phyloP scores from a whole-genome alignment of 306 rosid genomes.

The Luffa aegyptiaca region DNA sequence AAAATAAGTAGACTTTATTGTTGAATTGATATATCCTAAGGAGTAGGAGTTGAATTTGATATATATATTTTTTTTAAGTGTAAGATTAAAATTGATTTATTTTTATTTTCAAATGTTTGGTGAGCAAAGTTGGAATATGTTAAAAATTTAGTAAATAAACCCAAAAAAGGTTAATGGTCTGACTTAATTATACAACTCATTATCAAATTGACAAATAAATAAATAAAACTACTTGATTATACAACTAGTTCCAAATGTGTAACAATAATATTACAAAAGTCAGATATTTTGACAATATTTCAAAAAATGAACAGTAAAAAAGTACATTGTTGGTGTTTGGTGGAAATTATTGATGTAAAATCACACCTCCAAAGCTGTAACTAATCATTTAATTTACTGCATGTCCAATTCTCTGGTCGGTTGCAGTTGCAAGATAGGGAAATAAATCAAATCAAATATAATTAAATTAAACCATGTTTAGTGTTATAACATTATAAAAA shows the following conservation, averaged over 20 bases:
- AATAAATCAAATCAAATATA: no score
- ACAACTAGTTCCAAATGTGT: neutral
- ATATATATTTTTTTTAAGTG: no score
- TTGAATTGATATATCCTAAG: neutral
- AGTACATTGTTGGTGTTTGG: neutral
- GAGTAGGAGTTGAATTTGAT: neutral
- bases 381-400: no score
- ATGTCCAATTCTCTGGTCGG: no score
- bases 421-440: no score
- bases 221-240: no score
- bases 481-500: no score
- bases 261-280: neutral
- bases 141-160: neutral
- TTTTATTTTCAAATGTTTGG: neutral
- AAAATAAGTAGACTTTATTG: neutral
- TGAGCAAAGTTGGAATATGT: neutral
- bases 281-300: neutral
- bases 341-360: neutral
- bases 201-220: no score
- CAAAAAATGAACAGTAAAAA: neutral
- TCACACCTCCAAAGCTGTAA: no score
- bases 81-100: no score
- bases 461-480: no score
- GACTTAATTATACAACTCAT: neutral
- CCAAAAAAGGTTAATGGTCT: neutral